Conservation (phyloP, 345 rosid species). For the Eucalyptus curtisii region DNA sequence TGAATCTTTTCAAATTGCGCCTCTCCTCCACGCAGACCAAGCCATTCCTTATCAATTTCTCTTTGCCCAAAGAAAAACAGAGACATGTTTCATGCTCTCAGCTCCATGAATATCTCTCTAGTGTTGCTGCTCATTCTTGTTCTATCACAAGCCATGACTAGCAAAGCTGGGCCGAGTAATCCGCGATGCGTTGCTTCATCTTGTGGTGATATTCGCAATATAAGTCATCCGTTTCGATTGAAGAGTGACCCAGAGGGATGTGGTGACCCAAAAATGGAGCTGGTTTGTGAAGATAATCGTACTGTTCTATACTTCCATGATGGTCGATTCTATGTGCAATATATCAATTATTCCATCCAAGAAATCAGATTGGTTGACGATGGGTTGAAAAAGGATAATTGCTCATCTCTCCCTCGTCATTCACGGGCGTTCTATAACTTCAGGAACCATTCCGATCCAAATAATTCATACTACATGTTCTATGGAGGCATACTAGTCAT, state of each 20-base stretch:
- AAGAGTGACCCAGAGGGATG: neutral
- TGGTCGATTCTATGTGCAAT: accelerated
- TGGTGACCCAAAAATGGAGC: accelerated
- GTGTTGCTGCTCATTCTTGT: neutral
- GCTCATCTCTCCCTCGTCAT: too few relatives aligned
- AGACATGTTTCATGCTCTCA: neutral
- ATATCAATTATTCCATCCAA: too few relatives aligned
- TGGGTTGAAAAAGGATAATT: too few relatives aligned
- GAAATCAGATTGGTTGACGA: too few relatives aligned
- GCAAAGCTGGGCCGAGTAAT: neutral
- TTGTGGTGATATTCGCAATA: neutral
- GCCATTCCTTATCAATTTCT: neutral
- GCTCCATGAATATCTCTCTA: neutral
- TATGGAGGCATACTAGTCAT: accelerated
- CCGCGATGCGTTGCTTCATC: accelerated
- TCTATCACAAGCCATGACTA: neutral
- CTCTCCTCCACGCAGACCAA: neutral
- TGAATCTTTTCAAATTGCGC: neutral
- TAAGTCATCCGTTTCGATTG: neutral
- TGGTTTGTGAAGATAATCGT: neutral
- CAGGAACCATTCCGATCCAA: accelerated
- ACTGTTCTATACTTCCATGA: accelerated
- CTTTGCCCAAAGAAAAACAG: neutral
- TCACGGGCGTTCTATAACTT: too few relatives aligned
- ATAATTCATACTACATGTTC: too few relatives aligned